phyloP scores from a whole-genome alignment of 768 basidiomycete genomes.

The Coprinopsis strossmayeri region DNA sequence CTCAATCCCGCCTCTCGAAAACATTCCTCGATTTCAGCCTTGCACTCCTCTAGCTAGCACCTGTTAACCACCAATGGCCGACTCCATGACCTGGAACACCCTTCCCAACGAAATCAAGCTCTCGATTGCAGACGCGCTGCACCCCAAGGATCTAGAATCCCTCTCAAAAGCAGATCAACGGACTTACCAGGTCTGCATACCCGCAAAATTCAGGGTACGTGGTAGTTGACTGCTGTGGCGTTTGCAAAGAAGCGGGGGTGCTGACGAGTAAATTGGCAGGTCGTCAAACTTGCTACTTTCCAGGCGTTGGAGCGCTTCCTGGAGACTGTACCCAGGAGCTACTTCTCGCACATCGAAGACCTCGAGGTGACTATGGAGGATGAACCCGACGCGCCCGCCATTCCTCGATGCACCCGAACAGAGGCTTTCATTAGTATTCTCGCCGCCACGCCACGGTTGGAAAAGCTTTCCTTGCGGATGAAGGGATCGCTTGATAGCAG shows the following conservation, averaged over 20 bases:
- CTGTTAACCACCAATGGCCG: constrained; percentile 4
- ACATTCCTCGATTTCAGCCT: background rate
- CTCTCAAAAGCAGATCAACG: constrained; percentile 44
- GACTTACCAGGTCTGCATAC: constrained; percentile 50
- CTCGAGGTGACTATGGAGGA: constrained; percentile 40
- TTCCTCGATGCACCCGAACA: constrained; percentile 26
- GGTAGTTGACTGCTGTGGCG: too few species aligned
- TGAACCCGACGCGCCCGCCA: constrained; percentile 13
- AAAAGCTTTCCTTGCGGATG: constrained; percentile 40
- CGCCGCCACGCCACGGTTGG: constrained; percentile 38
- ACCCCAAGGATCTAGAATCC: constrained; percentile 32
- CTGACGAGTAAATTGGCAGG: constrained; percentile 24
- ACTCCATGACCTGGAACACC: constrained; percentile 33
- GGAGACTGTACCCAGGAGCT: constrained; percentile 47
- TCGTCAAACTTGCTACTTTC: constrained; percentile 41
- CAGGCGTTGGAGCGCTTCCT: constrained; percentile 47
- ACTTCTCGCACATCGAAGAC: constrained; percentile 44
- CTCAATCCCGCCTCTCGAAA: background rate
- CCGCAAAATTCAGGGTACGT: constrained; percentile 53
- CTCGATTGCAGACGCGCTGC: constrained; percentile 45
- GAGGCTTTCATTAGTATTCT: constrained; percentile 48
- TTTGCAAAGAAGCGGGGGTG: background rate
- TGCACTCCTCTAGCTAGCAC: background rate
- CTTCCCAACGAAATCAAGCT: constrained; percentile 68
- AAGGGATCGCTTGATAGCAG: constrained; percentile 43